Base-by-base conservation (phyloP, 2,329 filamentous ascomycete species). In the Emydomyces testavorans region DNA sequence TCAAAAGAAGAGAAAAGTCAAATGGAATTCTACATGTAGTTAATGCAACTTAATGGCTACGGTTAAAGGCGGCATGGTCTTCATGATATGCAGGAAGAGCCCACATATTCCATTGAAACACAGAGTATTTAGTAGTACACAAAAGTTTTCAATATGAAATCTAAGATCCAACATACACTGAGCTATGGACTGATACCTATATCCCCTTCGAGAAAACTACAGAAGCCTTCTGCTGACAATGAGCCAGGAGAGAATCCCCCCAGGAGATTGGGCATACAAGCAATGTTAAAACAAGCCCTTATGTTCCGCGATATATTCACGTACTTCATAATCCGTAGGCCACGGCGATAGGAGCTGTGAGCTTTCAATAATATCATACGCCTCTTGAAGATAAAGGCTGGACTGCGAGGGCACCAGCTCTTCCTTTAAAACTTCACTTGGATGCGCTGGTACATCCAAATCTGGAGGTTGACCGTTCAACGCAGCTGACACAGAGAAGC, bases 241-340 rank as follows among this genome's bases (percentile, higher is more conserved):
- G 6, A 20, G 20, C 10, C 24, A 10, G 13, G n/a, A 29, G n/a
- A n/a, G n/a, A n/a, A n/a, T 5, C 26, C 26, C 11, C 26, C 10
- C 13, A 31, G 16, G 2, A 15, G 11, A n/a, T 2, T 8, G 8
- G 13, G 11, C 39, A 2, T 20, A 26, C 20, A 38, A 21, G 8
- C 11, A 31, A 3, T 32, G 8, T 48, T 21, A 40, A 41, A 20
- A 48, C 5, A 40, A n/a, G n/a, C 37, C 37, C 16, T 43, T 37
- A 29, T 48, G 38, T 5, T 41, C 38, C 20, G 37, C 51, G 31
- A 57, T 43, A 55, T 71, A 71, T 20, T 61, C 56, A 46, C 56
- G 50, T 38, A 69, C 60, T 48, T 71, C 68, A 21, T 61, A 58
- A 50, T 68, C 62, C 41, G 57, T 64, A 10, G 68, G 67, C 68